Base-by-base conservation (phyloP, 139 green algal species). In the Micractinium conductrix region DNA sequence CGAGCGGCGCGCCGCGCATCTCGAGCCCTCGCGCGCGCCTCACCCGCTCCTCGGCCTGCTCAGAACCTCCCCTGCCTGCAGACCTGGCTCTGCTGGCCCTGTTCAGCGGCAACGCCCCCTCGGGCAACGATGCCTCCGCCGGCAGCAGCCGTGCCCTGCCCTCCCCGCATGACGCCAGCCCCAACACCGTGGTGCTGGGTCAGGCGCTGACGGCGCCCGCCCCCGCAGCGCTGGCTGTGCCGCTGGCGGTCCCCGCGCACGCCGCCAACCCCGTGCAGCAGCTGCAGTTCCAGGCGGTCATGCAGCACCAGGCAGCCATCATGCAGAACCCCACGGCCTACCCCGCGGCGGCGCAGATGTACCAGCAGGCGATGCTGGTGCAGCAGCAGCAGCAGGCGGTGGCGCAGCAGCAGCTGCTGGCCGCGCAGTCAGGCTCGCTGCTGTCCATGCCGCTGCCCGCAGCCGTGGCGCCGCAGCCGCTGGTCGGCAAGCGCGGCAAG, bases 221-320 rank as follows among this genome's bases (percentile, higher is more conserved):
- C 43, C 26, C 43, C 42, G 68, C 44, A 22, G 44, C 78, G 7
- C 14, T 58, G 37, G 7, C 62, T 37, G 3, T 63, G 30, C 43
- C 71, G 2, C 28, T 43, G 67, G 71, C 65, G 14, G 33, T 72
- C 5, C 42, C 70, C 4, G 19, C 40, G 42, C n/a, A 1, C 71
- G 74, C 72, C 53, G 33, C 22, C 42, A 60, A 58, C 53, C 10
- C 65, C 0, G 72, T 80, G 75, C 81, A 90, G 53, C 84, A 81
- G 67, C 55, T 90, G 74, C 84, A 81, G 63, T 40, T 90, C 69
- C 50, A 85, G 33, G 71, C 55, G 5, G 33, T 89, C 72, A 28
- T 69, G n/a, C 75, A 85, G 63, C 63, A 73, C n/a, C 79, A 74
- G 69, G 63, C 76, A 12, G 78, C 78, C 60, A 58, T 74, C 60